Conservation (phyloP, 495 filamentous ascomycete species). For the Penicillium maclennaniae region DNA sequence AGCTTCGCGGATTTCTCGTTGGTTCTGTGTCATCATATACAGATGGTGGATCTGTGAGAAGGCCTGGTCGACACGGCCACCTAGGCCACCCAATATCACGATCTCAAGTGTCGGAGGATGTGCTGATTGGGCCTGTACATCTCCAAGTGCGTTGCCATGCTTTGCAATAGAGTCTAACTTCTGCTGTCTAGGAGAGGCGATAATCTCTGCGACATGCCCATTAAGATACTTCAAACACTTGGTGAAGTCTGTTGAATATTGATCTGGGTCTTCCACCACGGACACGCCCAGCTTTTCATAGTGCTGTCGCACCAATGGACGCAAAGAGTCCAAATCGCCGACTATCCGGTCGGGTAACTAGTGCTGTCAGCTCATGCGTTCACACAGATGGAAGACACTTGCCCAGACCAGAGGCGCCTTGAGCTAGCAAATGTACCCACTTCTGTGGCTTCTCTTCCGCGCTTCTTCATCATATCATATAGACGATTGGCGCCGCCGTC, state of each 20-base stretch:
- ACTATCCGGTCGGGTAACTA: conserved; percentile 65
- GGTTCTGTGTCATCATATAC: conserved; percentile 42
- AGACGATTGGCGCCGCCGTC: conserved; percentile 89
- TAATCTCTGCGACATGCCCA: conserved; percentile 25
- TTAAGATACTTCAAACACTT: conserved; percentile 68
- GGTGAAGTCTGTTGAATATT: conserved; percentile 80
- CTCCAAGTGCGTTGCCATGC: background rate
- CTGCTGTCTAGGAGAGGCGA: conserved; percentile 18
- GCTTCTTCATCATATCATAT: conserved; percentile 48
- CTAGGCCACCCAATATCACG: conserved; percentile 76
- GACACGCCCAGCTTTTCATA: conserved; percentile 53
- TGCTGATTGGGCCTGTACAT: background rate
- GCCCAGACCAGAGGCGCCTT: background rate
- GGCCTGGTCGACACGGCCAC: conserved; percentile 87
- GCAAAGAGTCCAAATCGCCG: conserved; percentile 86
- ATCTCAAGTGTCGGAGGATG: conserved; percentile 39
- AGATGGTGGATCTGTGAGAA: conserved; percentile 82
- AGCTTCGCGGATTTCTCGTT: conserved; percentile 12
- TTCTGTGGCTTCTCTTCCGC: conserved; percentile 29
- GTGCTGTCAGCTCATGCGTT: background rate
- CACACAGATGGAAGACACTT: background rate
- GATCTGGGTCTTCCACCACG: conserved; percentile 65
- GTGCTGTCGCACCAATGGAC: conserved; percentile 50
- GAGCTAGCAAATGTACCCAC: conserved; percentile 26
- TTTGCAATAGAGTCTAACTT: background rate